Evolutionary conservation across 2,329 filamentous ascomycete species (phyloP), one percentile per base, ranked within the genome.

Genomic region (Cylindrodendrum hubeiense): DNA sequence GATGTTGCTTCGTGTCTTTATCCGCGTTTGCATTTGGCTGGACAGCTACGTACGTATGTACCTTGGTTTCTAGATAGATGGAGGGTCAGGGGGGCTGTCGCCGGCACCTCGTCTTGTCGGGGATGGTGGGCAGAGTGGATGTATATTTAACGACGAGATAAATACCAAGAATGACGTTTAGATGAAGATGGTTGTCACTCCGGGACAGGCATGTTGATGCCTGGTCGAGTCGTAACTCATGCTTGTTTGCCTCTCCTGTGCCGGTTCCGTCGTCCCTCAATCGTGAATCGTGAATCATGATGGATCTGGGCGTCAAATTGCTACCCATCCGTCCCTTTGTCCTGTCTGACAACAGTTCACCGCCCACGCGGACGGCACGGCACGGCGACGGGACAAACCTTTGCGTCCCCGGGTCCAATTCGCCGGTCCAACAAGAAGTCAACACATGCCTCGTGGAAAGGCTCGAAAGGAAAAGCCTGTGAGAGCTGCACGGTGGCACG

Each of bases 31-130:
- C 46, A 59, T 55, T 59, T 64, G 44, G 60, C 30, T 69, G 58
- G 58, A 50, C 53, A 71, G 64, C 67, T 71, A 66, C 66, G 63
- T 61, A 51, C 30, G 39, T 21, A 33, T 47, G 30, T 46, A 26
- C 43, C n/a, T 66, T 60, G 30, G 30, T 63, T 52, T 54, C 49
- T 43, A 41, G 34, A 43, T 47, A 44, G 30, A 26, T 43, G 21
- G 46, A 34, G 52, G 39, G 24, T 13, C 22, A 17, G 21, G 61
- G 13, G 17, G 33, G 22, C 43, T 63, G 44, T 52, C 22, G 10
- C 47, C 47, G 34, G 47, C 34, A 19, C 43, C 52, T 57, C 52
- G 34, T 61, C 51, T 26, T 26, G 21, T 44, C 21, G 52, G 44
- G 53, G 21, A 41, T 57, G 46, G 50, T 8, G 30, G 50, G 41